Evolutionary conservation across 306 rosid genomes (phyloP), one percentile per base, ranked within the genome.

Genomic region (Acmispon strigosus): DNA sequence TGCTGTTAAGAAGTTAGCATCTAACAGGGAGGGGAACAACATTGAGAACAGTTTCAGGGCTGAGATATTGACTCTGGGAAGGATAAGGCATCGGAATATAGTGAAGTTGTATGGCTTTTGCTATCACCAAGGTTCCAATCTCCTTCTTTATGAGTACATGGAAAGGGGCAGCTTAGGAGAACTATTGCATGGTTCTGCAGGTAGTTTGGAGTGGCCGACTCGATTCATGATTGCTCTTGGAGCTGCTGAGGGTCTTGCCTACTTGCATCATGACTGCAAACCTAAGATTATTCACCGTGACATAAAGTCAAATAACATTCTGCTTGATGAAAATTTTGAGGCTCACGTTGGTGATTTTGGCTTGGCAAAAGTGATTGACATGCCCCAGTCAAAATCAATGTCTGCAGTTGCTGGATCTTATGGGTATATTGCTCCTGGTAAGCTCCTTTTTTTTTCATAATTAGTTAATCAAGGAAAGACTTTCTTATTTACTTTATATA

Each of bases 321-420:
- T 95, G 7, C 91, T 91, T 17, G 96, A 95, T 62, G 92, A 87
- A 43, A 86, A 84, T 42, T 89, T 84, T 17, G 99, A 89, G 89
- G 96, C 97, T 2, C 99, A 95, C 76, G 99, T 95, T 18, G 99
- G 99, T 79, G 99, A 95, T 78, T 91, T 95, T 69, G 99, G 99
- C 73, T 84, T 91, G 83, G 99, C 97, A 8, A 91, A 95, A 86
- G 96, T 95, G 47, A 85, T 95, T 70, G 99, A 95, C 82, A 91
- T 95, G 99, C 97, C 97, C 13, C 92, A 84, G 63, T 95, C 99
- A 14, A 95, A 95, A 70, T 89, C 99, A 36, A 89, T 89, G 97
- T 91, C 99, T 52, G 97, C 96, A 9, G 96, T 95, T 78, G 99
- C 99, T 36, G 99, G 99, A 56, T 95, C 99, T 8, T 95, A 95